phyloP scores from a whole-genome alignment of 495 filamentous ascomycete genomes.

The Geoglossum glabrum region DNA sequence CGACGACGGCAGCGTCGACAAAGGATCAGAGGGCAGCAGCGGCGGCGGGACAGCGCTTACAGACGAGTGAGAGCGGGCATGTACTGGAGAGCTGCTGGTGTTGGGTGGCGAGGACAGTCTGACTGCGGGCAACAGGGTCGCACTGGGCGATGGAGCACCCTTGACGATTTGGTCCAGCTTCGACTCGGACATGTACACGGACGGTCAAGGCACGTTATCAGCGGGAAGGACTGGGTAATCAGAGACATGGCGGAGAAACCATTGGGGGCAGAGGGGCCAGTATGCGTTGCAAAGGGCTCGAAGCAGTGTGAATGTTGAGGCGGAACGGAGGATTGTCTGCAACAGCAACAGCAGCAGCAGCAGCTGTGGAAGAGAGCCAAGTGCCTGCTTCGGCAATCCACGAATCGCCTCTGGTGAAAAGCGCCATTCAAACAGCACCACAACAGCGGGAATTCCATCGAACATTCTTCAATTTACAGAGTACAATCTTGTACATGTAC shows the following conservation, averaged over 20 bases:
- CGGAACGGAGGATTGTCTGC: not conserved
- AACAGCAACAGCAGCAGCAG: too few species aligned
- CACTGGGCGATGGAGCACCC: slow-evolving; percentile 41
- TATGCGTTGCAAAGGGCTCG: not conserved
- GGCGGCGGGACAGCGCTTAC: slow-evolving; percentile 21
- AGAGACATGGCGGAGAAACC: not conserved
- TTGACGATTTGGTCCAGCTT: slow-evolving; percentile 77
- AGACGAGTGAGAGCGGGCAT: not conserved
- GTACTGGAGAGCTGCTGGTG: slow-evolving; percentile 5
- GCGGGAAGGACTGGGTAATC: not conserved
- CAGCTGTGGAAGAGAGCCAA: not conserved
- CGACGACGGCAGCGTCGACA: slow-evolving; percentile 64
- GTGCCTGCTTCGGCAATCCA: not conserved
- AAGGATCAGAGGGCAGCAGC: slow-evolving; percentile 40
- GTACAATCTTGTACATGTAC: too few species aligned
- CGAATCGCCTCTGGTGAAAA: not conserved
- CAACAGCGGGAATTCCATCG: not conserved
- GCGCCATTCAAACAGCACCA: not conserved
- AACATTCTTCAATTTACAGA: not conserved
- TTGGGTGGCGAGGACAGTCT: slow-evolving; percentile 19
- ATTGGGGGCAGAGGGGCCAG: not conserved
- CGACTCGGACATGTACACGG: slow-evolving; percentile 29
- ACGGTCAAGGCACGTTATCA: not conserved
- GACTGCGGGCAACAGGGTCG: slow-evolving; percentile 12
- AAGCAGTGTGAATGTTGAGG: not conserved